These are phyloP conservation scores for Phytophthora pini DNA, from an alignment of 352 stramenopile genomes.

Conservation along the genomic window DNA sequence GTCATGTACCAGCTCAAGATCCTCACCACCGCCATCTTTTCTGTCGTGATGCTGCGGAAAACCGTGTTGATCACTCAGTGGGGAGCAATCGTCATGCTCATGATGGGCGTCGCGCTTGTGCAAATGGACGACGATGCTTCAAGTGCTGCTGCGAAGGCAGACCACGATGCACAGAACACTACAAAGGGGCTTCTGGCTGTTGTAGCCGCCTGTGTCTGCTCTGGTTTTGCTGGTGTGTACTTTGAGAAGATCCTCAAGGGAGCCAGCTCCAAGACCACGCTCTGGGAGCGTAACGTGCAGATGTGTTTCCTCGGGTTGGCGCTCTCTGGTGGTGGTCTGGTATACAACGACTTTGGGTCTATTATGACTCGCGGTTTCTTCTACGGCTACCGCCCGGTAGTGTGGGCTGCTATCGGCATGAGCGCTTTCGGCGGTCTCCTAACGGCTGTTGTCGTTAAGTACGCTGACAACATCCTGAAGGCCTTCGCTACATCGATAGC, in stretches of 20 bases:
- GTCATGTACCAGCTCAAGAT: constrained; percentile 92
- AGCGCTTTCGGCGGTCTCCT: constrained; percentile 80
- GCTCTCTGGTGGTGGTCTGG: constrained; percentile 62
- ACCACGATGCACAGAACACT: constrained; percentile 55
- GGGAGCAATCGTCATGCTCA: constrained; percentile 81
- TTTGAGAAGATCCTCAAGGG: constrained; percentile 90
- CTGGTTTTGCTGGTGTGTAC: constrained; percentile 86
- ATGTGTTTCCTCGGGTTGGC: constrained; percentile 80
- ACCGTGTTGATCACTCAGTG: constrained; percentile 78
- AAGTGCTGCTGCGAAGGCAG: constrained; percentile 15
- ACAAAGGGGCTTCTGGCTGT: constrained; percentile 75
- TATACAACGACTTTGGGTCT: constrained; percentile 69
- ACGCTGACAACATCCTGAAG: constrained; percentile 90
- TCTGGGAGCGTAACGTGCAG: constrained; percentile 88
- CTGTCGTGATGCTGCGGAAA: constrained; percentile 78
- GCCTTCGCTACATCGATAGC: constrained; percentile 87
- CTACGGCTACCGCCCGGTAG: constrained; percentile 81
- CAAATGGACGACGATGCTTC: constrained; percentile 62
- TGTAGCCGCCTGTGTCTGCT: constrained; percentile 77
- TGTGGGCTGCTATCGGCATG: constrained; percentile 74
- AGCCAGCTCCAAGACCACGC: constrained; percentile 54
- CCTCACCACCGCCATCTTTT: constrained; percentile 86
- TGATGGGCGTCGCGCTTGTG: constrained; percentile 81
- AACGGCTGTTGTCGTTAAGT: constrained; percentile 87
- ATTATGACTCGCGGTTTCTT: constrained; percentile 72